Evolutionary conservation across 2,329 filamentous ascomycete genomes (phyloP), one percentile per base, ranked within the genome.

Genomic region (Phialophora macrospora): DNA sequence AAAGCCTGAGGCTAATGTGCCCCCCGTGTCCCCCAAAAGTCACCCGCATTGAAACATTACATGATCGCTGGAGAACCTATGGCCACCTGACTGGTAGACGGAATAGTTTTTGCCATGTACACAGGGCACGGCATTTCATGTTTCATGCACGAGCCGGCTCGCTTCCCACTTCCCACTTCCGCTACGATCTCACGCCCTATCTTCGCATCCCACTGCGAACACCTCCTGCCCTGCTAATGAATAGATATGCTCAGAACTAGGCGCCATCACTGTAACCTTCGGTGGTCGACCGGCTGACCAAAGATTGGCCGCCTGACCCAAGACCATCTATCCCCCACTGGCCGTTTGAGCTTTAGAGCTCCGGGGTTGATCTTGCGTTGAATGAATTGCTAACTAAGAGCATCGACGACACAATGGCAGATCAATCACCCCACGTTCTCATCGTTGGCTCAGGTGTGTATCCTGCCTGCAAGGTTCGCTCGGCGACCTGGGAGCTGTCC

Each of bases 391-490:
- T n/a, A 52, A 26, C 20, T 20, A 20, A 59, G 17, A 34, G 28
- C 24, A 38, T 34, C 48, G 32, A 38, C 49, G 44, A 24, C 49
- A 51, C 22, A 38, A 65, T 64, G 51, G 54, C 54, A 34, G 22
- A 30, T 9, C 28, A 63, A 55, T 28, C 58, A 5, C 55, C 52
- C 17, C 64, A 68, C 22, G 60, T 68, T 34, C 63, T 68, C 52
- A 65, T 68, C 28, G 49, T 68, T 56, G 66, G 66, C 32, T 56
- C 66, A 52, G 66, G 66, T 68, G 54, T 63, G 59, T 59, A 44
- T 4, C 7, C 17, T 44, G 17, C 17, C 17, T 17, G 8, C 38
- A 20, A 5, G 14, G 38, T 17, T 44, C 38, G 38, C 6, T n/a
- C 6, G 5, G 38, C 17, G 38, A n/a, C 17, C 17, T 20, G 38